Percentiles rank a stretch among this genome's conserved stretches.
These are phyloP conservation scores for Entamoeba moshkovskii DNA, from an alignment of 208 protist genomes.

Conservation along the genomic window DNA sequence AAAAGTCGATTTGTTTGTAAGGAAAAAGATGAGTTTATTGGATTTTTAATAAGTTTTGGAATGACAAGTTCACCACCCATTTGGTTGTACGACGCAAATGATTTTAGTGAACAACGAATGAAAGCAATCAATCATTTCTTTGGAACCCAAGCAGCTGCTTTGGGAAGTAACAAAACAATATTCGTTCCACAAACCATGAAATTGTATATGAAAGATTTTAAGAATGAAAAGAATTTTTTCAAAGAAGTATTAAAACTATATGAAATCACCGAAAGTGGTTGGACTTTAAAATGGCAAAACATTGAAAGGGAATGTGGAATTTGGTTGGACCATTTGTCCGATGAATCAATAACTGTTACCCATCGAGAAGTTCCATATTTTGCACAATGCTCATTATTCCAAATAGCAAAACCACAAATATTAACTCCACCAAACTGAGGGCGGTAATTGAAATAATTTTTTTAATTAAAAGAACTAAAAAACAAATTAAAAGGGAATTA, in stretches of 20 bases:
- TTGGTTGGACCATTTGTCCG: not conserved
- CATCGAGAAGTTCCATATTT: not conserved
- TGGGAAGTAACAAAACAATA: not conserved
- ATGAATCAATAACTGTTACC: not conserved
- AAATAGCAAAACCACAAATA: not conserved
- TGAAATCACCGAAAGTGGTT: not conserved
- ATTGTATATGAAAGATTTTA: not conserved
- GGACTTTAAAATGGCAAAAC: not conserved
- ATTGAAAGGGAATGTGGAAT: not conserved
- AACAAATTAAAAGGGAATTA: too few species aligned
- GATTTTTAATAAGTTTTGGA: not conserved
- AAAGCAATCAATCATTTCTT: not conserved
- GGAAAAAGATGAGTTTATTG: not conserved
- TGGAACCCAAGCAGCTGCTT: not conserved
- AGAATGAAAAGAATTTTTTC: not conserved
- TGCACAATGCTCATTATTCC: not conserved
- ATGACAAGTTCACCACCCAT: not conserved
- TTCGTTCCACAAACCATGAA: not conserved
- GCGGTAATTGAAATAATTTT: too few species aligned
- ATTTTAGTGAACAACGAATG: not conserved
- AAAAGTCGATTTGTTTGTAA: not conserved
- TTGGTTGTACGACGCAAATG: not conserved
- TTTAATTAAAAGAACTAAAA: too few species aligned
- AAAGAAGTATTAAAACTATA: not conserved
- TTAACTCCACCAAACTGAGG: too few species aligned